Conservation (phyloP, 345 rosid genomes). For the Psidium friedrichsthalianum region DNA sequence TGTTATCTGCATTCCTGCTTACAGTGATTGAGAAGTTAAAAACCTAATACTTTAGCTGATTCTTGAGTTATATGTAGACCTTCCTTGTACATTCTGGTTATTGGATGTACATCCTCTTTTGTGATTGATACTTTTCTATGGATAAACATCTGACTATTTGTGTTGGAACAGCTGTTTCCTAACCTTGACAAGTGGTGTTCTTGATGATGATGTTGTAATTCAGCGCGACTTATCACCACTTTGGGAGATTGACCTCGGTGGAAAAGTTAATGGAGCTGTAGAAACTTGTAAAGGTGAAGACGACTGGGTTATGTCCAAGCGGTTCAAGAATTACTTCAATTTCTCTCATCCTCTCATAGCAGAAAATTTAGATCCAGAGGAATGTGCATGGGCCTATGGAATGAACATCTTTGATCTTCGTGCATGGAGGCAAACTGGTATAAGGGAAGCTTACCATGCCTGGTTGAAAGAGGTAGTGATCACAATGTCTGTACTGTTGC, state of each 20-base stretch:
- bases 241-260: conserved; percentile 82
- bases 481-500: neutral
- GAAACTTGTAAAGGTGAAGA: conserved; percentile 98
- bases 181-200: conserved; percentile 90
- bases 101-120: neutral
- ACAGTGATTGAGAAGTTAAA: neutral
- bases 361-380: conserved; percentile 74
- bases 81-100: neutral
- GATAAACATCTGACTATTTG: conserved; percentile 2
- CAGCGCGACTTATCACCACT: conserved; percentile 90
- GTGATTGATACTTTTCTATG: neutral
- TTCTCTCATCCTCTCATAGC: conserved; percentile 93
- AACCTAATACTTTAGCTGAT: neutral
- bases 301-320: conserved; percentile 98
- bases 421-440: conserved; percentile 81
- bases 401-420: conserved; percentile 93
- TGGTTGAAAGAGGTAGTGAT: conserved; percentile 85
- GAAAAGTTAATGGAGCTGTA: conserved; percentile 97
- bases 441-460: conserved; percentile 85
- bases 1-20: neutral
- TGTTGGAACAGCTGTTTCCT: conserved; percentile 77
- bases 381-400: conserved; percentile 99
- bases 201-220: conserved; percentile 87
- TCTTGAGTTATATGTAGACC: neutral
- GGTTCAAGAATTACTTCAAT: conserved; percentile 92